These are phyloP conservation scores for Saturnispora hagleri DNA, from an alignment of 805 yeast genomes.

Conservation along the genomic window DNA sequence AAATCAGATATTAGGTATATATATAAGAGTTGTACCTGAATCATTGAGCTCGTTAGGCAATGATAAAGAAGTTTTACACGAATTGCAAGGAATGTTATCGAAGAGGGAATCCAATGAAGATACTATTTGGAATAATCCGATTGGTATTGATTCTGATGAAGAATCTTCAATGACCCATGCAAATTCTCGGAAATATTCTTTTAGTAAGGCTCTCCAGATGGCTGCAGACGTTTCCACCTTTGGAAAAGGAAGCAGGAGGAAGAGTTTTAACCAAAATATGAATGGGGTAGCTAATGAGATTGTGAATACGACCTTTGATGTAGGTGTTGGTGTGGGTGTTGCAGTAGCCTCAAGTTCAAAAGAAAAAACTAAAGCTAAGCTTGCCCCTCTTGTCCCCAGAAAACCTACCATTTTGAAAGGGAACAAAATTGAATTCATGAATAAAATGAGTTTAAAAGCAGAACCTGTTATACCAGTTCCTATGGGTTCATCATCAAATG, in stretches of 20 bases:
- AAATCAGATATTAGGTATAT: conserved; percentile 59
- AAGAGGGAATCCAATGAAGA: conserved; percentile 6
- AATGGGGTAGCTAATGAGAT: background rate
- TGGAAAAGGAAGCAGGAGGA: background rate
- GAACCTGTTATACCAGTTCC: background rate
- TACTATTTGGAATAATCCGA: conserved; percentile 8
- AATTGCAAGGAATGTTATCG: conserved; percentile 14
- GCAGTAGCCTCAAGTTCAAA: conserved; percentile 5
- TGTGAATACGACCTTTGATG: background rate
- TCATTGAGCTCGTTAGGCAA: conserved; percentile 51
- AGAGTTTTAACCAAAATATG: background rate
- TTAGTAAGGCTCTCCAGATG: background rate
- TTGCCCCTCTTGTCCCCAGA: conserved; percentile 36
- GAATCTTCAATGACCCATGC: background rate
- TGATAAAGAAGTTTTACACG: conserved; percentile 24
- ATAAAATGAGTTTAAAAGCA: background rate
- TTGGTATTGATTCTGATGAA: conserved; percentile 12
- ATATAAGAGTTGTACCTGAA: conserved; percentile 65
- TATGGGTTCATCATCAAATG: background rate
- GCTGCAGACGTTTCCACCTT: background rate
- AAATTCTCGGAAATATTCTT: background rate
- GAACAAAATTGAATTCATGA: background rate
- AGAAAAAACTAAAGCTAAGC: conserved; percentile 8
- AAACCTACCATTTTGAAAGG: conserved; percentile 33
- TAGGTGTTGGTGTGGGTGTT: background rate